Base-by-base conservation (phyloP, 805 yeast genomes). In the Scheffersomyces spartinae region DNA sequence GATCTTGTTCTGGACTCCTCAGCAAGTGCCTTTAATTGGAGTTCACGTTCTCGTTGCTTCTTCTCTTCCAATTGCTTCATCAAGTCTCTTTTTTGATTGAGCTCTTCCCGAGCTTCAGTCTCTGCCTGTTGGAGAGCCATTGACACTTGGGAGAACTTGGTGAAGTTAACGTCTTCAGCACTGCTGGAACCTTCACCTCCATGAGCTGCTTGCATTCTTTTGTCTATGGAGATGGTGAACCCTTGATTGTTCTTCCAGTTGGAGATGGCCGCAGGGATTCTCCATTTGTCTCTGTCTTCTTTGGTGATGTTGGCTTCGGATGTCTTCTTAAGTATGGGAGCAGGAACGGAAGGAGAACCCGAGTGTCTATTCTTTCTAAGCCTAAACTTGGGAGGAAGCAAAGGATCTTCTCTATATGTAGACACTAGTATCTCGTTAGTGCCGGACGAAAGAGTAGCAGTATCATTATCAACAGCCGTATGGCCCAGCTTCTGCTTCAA, bases 221-320 rank as follows among this genome's bases (percentile, higher is more conserved):
- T 81, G 28, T 85, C 94, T 20, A 86, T 49, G 1, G 79, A 73
- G 23, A 86, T 75, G 1, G 94, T 74, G 44, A 74, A 83, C 1
- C 97, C 96, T 38, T 81, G 79, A 10, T 86, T 82, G 48, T 91
- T 91, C 49, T 85, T 86, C 96, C 97, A 91, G 47, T 83, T 84
- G 1, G 97, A 88, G 0, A 88, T 70, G 1, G 93, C 83, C 0
- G 94, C 75, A 0, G 97, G 97, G 16, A 91, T 84, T 24, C 67
- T 64, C 95, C 96, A 88, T 33, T 70, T 65, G 15, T 68, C 71
- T 35, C 74, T 80, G 27, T 85, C 94, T 36, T 77, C 82, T 15
- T 71, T 69, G 0, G 85, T 68, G 11, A 78, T 47, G 40, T 47
- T 64, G 56, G 13, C 36, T 32, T 20, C 38, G 27, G 70, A 71